Base-by-base conservation (phyloP, 768 basidiomycete species). In the Russula brevipes region DNA sequence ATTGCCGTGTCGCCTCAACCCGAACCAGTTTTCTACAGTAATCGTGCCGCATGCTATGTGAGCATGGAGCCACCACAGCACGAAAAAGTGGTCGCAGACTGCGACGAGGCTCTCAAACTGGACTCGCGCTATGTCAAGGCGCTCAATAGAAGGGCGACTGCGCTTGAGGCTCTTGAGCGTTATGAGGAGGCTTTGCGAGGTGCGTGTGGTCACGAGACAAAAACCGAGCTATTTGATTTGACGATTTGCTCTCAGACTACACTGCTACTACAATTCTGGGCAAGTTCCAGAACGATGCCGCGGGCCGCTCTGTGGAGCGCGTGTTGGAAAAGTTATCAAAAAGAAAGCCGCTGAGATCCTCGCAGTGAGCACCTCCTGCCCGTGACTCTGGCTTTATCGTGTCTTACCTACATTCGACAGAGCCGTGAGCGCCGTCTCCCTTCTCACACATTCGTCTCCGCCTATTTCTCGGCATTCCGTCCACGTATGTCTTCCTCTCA, bases 401-500 rank as follows among this genome's bases (percentile, higher is more conserved):
- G 14, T 19, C 36, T 68, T 52, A 66, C 58, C 46, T 38, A 24
- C 24, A 19, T 35, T 51, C 19, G 42, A 63, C 66, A 87, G 85
- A 80, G 78, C 4, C 88, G 94, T 41, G 88, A 90, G 76, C 87
- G 87, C 1, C 84, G 87, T 60, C 78, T 98, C 33, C 96, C 96
- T 6, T 93, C 93, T 14, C 82, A 84, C 67, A 93, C 92, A 0
- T 97, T 99, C 76, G 88, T 97, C 68, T 87, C 89, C 12, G 91
- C 96, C 0, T 99, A 98, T 78, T 94, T 98, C 72, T 88, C 93
- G 63, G 97, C 97, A 9, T 98, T 98, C 88, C 86, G 97, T 67
- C 79, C 87, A 60, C 87, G 93, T 91, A 69, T 68, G 89, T 79
- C 47, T 57, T 54, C 36, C 30, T 49, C 54, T 19, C 45, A 50